Evolutionary conservation across 1,284 basidiomycete species (phyloP).

Genomic region (Trametes sp.): DNA sequence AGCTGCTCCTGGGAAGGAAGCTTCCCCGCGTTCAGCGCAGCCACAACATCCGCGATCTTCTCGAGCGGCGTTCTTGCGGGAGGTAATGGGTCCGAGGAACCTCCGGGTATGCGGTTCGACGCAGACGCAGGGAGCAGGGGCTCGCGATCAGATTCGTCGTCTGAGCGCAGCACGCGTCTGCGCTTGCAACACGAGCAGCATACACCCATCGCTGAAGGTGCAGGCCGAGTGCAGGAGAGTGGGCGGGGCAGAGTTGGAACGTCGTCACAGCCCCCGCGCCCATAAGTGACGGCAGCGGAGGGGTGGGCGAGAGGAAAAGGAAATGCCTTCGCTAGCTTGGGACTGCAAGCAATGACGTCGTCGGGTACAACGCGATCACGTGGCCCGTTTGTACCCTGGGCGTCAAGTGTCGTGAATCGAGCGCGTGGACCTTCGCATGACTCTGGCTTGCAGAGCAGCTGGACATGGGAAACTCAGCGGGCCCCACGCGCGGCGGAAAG

Average conservation of each 20-base stretch:
- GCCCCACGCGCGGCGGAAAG: not conserved
- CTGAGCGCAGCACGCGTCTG: not conserved
- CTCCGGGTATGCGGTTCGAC: not conserved
- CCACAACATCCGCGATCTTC: constrained; percentile 51
- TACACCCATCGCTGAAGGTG: constrained; percentile 15
- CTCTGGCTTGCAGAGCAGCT: not conserved
- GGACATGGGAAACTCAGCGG: not conserved
- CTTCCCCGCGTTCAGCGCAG: constrained; percentile 54
- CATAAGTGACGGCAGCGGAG: not conserved
- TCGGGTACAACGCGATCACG: constrained; percentile 1
- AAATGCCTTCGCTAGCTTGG: too few relatives aligned
- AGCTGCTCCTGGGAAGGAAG: constrained; percentile 57
- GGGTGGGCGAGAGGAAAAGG: not conserved
- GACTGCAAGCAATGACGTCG: not conserved
- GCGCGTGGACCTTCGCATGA: not conserved
- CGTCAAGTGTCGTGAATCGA: not conserved
- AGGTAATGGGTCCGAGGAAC: constrained; percentile 1
- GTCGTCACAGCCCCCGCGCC: not conserved
- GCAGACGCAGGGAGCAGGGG: constrained; percentile 6
- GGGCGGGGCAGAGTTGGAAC: not conserved
- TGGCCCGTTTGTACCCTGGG: not conserved
- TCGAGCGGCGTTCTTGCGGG: constrained; percentile 36
- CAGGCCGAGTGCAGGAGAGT: not conserved
- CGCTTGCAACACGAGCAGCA: constrained; percentile 27
- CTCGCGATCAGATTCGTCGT: constrained; percentile 10